A percentile compares a stretch with the other conserved stretches of the same genome.
phyloP scores from a whole-genome alignment of 805 yeast species.

The Wickerhamiella azyma region DNA sequence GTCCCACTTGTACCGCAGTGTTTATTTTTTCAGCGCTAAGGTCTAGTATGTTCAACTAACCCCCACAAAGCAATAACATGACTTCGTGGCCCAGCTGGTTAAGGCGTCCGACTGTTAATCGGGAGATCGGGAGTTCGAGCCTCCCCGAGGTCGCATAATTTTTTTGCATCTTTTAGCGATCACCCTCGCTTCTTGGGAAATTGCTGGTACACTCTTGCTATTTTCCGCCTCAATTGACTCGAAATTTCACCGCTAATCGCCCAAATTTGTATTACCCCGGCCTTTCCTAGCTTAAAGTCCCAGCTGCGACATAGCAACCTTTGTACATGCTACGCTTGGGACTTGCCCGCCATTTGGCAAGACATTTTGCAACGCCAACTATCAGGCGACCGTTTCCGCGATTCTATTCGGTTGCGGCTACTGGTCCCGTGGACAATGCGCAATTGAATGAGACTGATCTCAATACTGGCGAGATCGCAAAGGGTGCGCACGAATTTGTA shows the following conservation, averaged over 20 bases:
- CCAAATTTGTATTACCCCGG: no score
- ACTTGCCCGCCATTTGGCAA: background rate
- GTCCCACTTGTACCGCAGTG: no score
- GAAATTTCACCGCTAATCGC: background rate
- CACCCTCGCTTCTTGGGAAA: no score
- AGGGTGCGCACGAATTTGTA: slow-evolving; percentile 3
- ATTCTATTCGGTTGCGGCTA: background rate
- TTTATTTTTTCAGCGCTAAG: no score
- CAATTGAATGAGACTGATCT: background rate
- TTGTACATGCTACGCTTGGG: background rate
- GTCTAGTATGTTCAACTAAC: no score
- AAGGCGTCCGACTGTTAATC: slow-evolving; percentile 13
- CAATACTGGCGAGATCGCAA: slow-evolving; percentile 8
- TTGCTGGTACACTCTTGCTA: no score
- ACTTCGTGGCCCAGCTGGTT: slow-evolving; percentile 13
- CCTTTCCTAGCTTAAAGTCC: no score
- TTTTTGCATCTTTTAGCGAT: no score
- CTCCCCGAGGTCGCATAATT: slow-evolving; percentile 10
- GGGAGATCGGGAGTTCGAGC: slow-evolving; percentile 12
- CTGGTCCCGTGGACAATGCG: background rate
- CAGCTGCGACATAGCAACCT: background rate
- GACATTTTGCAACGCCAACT: background rate
- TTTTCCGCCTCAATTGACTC: no score
- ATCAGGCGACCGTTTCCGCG: background rate
- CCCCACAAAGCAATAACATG: background rate